Conservation (phyloP, 768 basidiomycete genomes). For the Pleurotus cornucopiae region DNA sequence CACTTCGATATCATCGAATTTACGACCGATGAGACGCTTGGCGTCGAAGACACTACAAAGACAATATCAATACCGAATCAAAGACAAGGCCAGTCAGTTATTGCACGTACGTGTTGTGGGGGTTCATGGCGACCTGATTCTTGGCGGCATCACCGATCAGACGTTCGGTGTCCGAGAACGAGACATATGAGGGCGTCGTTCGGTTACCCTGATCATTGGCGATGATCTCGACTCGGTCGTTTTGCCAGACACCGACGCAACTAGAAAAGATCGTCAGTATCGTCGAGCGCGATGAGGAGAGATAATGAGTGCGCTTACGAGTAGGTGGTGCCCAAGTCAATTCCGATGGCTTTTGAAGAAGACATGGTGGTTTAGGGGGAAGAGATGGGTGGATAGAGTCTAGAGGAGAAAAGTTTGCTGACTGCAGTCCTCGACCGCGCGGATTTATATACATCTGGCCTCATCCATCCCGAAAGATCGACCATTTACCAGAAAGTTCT, state of each 20-base stretch:
- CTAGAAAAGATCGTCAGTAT: constrained; percentile 33
- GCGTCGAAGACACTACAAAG: constrained; percentile 79
- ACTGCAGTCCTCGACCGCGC: neutral
- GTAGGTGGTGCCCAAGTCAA: constrained; percentile 97
- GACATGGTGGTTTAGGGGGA: constrained; percentile 35
- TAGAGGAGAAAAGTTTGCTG: constrained; percentile 11
- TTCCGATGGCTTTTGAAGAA: constrained; percentile 87
- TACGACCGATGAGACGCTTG: constrained; percentile 96
- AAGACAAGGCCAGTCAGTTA: neutral
- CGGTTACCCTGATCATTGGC: constrained; percentile 99
- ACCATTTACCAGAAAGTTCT: constrained; percentile 7
- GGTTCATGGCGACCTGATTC: constrained; percentile 99
- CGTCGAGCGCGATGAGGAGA: constrained; percentile 8
- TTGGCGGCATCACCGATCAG: constrained; percentile 98
- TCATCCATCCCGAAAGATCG: constrained; percentile 3
- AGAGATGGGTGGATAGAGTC: constrained; percentile 11
- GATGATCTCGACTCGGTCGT: constrained; percentile 99
- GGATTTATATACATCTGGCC: constrained; percentile 1
- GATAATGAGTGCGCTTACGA: constrained; percentile 49
- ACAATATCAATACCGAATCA: neutral
- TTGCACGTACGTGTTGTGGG: constrained; percentile 67
- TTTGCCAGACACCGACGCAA: constrained; percentile 99
- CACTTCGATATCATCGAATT: constrained; percentile 88
- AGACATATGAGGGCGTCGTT: constrained; percentile 98
- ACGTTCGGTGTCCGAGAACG: constrained; percentile 95